phyloP scores from a whole-genome alignment of 2,329 filamentous ascomycete genomes.

The Ophiostoma tasmaniense region DNA sequence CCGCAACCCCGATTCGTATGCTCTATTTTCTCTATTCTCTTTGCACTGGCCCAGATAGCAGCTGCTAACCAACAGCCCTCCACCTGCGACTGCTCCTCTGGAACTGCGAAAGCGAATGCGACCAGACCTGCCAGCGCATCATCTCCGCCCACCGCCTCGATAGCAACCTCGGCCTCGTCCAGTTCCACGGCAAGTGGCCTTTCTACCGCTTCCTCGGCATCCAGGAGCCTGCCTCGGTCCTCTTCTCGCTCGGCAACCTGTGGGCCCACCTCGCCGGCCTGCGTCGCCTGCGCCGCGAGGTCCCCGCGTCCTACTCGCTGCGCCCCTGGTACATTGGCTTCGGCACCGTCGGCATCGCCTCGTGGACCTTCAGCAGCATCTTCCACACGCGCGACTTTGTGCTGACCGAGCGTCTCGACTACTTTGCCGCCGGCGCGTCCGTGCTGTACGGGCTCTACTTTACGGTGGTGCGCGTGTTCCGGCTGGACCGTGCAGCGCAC shows the following conservation, averaged over 20 bases:
- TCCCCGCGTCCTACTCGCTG: constrained; percentile 67
- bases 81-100: constrained; percentile 82
- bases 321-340: constrained; percentile 73
- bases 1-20: constrained; percentile 61
- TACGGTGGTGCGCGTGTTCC: constrained; percentile 70
- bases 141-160: constrained; percentile 65
- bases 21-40: constrained; percentile 1
- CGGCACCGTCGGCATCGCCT: constrained; percentile 69
- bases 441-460: constrained; percentile 91
- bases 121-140: constrained; percentile 95
- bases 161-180: constrained; percentile 60
- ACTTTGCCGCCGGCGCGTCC: constrained; percentile 83
- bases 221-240: constrained; percentile 87
- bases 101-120: constrained; percentile 89
- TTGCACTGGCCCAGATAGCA: neutral
- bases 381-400: constrained; percentile 88
- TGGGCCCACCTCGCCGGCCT: constrained; percentile 76
- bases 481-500: constrained; percentile 50
- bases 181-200: constrained; percentile 99
- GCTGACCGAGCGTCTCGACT: constrained; percentile 87
- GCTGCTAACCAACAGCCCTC: constrained; percentile 50
- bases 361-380: constrained; percentile 81
- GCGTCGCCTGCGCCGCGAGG: constrained; percentile 55
- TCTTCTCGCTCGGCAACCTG: constrained; percentile 90
- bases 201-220: constrained; percentile 85